Conservation (phyloP, 345 rosid genomes). For the Ailanthus altissimus region DNA sequence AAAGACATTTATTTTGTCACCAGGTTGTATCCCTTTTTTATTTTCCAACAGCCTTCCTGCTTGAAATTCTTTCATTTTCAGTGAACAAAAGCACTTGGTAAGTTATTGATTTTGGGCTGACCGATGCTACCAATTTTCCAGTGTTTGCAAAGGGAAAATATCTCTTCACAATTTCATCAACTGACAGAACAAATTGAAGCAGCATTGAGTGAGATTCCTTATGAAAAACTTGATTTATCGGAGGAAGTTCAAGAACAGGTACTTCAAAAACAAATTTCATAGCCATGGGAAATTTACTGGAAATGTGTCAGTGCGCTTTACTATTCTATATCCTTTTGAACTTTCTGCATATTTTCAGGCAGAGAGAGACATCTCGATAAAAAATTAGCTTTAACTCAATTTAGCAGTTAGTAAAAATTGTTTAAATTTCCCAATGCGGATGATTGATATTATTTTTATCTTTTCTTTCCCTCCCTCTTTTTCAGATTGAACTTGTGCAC, state of each 20-base stretch:
- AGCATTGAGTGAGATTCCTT: slow-evolving; percentile 67
- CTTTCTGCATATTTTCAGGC: not conserved
- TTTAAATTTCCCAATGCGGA: slow-evolving; percentile 5
- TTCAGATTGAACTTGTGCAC: slow-evolving; percentile 85
- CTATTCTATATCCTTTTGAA: not conserved
- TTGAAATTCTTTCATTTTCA: not conserved
- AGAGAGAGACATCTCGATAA: not conserved
- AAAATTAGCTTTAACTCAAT: not conserved
- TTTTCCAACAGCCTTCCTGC: not conserved
- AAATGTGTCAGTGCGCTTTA: not conserved
- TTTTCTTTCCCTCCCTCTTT: slow-evolving; percentile 12
- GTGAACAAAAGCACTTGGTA: not conserved
- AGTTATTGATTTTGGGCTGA: not conserved
- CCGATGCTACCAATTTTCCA: not conserved
- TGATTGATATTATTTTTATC: not conserved
- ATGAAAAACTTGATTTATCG: slow-evolving; percentile 54
- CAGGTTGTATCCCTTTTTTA: not conserved
- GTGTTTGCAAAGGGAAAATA: slow-evolving; percentile 38
- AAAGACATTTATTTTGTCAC: not conserved
- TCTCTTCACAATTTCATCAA: slow-evolving; percentile 48
- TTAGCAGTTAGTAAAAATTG: not conserved
- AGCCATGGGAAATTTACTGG: not conserved
- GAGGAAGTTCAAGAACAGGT: slow-evolving; percentile 97
- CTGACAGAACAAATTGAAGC: slow-evolving; percentile 67
- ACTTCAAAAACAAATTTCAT: not conserved